Evolutionary conservation across 495 filamentous ascomycete species (phyloP).

Genomic region (Podospora tetraspora): DNA sequence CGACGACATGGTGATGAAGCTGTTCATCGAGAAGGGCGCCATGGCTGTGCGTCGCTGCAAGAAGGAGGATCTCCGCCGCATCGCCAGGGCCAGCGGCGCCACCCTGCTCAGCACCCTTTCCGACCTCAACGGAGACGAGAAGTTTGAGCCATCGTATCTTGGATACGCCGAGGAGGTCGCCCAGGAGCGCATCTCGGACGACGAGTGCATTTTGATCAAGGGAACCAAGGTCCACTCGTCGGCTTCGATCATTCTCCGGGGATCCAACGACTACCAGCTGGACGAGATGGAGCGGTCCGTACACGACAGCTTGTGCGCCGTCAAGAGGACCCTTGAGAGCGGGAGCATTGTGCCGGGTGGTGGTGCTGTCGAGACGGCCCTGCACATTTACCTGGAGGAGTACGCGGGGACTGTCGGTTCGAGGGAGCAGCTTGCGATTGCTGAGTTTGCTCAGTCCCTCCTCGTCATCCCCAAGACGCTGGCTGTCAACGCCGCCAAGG

Average conservation of each 20-base stretch:
- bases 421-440: constrained; percentile 95
- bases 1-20: constrained; percentile 90
- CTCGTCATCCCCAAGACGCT: constrained; percentile 95
- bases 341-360: constrained; percentile 95
- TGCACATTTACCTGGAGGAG: constrained; percentile 99
- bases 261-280: constrained; percentile 91
- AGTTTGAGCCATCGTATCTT: constrained; percentile 82
- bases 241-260: constrained; percentile 93
- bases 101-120: constrained; percentile 88
- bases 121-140: constrained; percentile 96
- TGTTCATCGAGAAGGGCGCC: constrained; percentile 88
- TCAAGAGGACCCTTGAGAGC: constrained; percentile 95
- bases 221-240: constrained; percentile 90
- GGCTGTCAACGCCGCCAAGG: constrained; percentile 94
- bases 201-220: constrained; percentile 96
- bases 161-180: constrained; percentile 91
- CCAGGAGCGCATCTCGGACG: constrained; percentile 96
- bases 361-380: constrained; percentile 94
- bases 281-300: constrained; percentile 99
- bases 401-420: constrained; percentile 98
- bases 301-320: constrained; percentile 92
- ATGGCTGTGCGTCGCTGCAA: constrained; percentile 97
- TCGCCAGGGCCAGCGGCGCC: constrained; percentile 93
- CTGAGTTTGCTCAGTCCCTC: constrained; percentile 91
- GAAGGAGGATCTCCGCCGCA: constrained; percentile 95